Conservation (phyloP, 352 stramenopile genomes). For the Globisporangium ultimum region DNA sequence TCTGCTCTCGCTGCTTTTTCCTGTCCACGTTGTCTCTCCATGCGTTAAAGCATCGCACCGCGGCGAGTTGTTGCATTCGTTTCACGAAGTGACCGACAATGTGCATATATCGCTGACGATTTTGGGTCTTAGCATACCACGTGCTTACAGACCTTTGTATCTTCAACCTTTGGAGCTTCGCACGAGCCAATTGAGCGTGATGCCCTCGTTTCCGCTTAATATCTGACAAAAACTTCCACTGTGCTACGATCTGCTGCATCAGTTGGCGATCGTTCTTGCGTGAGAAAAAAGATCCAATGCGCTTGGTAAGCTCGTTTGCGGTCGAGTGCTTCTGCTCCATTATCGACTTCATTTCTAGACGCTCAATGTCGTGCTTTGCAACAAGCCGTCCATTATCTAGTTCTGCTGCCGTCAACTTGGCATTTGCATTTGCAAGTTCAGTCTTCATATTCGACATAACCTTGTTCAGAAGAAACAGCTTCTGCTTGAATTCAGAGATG, state of each 20-base stretch:
- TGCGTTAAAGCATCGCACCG: constrained; percentile 44
- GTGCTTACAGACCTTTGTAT: background rate
- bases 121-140: constrained; percentile 3
- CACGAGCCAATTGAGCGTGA: background rate
- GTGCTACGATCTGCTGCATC: background rate
- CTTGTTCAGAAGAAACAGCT: background rate
- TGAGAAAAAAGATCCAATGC: constrained; percentile 27
- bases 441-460: background rate
- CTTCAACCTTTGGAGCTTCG: background rate
- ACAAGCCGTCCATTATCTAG: background rate
- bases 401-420: constrained; percentile 7
- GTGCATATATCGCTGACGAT: background rate
- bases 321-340: constrained; percentile 8
- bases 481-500: constrained; percentile 1
- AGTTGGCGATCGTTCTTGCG: constrained; percentile 34
- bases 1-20: constrained; percentile 18
- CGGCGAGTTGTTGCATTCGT: constrained; percentile 30
- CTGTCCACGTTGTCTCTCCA: constrained; percentile 29
- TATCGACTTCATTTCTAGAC: background rate
- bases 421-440: background rate
- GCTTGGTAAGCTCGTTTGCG: constrained; percentile 23
- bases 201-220: constrained; percentile 9
- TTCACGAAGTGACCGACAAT: constrained; percentile 5
- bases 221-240: constrained; percentile 9
- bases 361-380: background rate